Conservation (phyloP, 139 green algal genomes). For the Pycnococcus provasolii region DNA sequence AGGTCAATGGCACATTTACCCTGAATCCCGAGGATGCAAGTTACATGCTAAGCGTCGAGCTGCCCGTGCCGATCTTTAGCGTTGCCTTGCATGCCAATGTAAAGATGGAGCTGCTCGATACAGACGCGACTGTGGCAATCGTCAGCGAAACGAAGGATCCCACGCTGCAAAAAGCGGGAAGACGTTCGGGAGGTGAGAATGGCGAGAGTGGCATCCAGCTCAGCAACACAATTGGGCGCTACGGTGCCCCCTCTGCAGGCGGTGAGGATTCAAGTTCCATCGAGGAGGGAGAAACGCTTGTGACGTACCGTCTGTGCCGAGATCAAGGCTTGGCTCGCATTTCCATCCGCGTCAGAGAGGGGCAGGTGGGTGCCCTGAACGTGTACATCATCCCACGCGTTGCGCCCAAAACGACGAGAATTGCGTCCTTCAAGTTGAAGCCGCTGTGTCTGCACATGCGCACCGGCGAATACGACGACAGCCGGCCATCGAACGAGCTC, state of each 20-base stretch:
- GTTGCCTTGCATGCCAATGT: conserved; percentile 38
- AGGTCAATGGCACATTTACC: conserved; percentile 18
- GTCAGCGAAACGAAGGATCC: conserved; percentile 35
- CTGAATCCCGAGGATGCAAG: conserved; percentile 47
- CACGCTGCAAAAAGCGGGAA: not conserved
- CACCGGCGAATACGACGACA: not conserved
- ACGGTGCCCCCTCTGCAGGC: too few relatives aligned
- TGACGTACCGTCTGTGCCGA: conserved; percentile 59
- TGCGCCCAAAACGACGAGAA: conserved; percentile 38
- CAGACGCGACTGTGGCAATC: conserved; percentile 49
- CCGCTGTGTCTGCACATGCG: conserved; percentile 52
- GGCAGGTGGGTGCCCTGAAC: conserved; percentile 27
- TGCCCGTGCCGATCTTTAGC: conserved; percentile 46
- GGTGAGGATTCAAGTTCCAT: too few relatives aligned
- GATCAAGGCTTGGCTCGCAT: conserved; percentile 36
- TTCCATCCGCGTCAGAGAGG: conserved; percentile 28
- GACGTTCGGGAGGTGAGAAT: too few relatives aligned
- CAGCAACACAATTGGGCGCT: too few relatives aligned
- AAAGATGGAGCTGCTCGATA: conserved; percentile 45
- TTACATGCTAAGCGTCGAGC: conserved; percentile 53
- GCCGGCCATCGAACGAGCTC: conserved; percentile 15
- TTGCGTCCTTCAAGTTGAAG: conserved; percentile 38
- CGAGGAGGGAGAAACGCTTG: conserved; percentile 29
- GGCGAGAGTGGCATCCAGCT: too few relatives aligned
- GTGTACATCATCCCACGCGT: conserved; percentile 41